A percentile compares a stretch with the other conserved stretches of the same genome.
These are phyloP conservation scores for Chlorella sp. DNA, from an alignment of 139 green algal species.

Conservation along the genomic window DNA sequence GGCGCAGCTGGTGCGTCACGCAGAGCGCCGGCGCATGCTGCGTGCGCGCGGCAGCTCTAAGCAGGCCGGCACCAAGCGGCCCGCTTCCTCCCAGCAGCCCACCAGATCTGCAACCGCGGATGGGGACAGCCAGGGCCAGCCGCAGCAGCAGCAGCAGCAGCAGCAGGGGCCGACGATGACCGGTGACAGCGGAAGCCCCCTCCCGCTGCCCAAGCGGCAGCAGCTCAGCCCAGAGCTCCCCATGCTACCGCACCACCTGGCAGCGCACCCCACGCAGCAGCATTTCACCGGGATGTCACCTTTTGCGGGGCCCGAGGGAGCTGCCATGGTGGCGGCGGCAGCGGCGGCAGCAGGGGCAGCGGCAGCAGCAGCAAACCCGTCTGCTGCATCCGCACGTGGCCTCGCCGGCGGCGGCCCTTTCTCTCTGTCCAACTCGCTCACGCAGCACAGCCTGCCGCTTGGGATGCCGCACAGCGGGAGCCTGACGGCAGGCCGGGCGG, in stretches of 20 bases:
- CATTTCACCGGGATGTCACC: too few species aligned
- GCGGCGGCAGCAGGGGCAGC: too few species aligned
- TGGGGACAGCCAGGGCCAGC: background rate
- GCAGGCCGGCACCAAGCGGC: background rate
- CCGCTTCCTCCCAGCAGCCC: background rate
- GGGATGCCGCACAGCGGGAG: too few species aligned
- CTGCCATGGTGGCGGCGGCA: too few species aligned
- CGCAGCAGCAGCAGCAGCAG: background rate
- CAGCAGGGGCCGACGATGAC: background rate
- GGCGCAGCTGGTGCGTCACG: background rate
- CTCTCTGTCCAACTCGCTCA: too few species aligned
- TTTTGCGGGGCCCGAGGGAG: too few species aligned
- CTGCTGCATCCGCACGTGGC: too few species aligned
- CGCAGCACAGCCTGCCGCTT: too few species aligned
- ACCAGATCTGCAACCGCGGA: background rate
- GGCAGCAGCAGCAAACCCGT: too few species aligned
- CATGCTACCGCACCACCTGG: background rate
- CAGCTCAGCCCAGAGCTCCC: background rate
- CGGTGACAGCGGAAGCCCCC: background rate
- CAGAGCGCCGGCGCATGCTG: background rate
- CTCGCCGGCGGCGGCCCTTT: too few species aligned
- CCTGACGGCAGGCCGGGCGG: too few species aligned
- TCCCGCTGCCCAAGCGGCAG: background rate
- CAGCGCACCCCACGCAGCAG: too few species aligned
- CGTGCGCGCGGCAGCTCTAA: background rate